Base-by-base conservation (phyloP, 805 yeast genomes). In the Zygosaccharomyces siamensis region DNA sequence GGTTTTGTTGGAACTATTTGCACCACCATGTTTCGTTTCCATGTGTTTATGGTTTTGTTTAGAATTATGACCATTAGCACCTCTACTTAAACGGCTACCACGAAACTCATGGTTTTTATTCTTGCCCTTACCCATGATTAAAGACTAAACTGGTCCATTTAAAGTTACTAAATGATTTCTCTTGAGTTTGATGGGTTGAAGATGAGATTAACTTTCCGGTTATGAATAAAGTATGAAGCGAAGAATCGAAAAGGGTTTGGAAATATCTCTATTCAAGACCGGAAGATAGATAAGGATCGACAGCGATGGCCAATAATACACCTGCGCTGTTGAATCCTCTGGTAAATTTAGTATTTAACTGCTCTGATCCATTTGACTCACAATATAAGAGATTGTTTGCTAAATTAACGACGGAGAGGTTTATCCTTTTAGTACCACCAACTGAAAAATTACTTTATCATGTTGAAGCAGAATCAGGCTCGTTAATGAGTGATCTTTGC, bases 351-450 rank as follows among this genome's bases (percentile, higher is more conserved):
- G 64, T 85, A 5, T 84, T 86, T 70, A 82, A 84, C 67, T 80
- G 84, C 56, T 83, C 85, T 0, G 71, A 68, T 48, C 80, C 80
- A 2, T 50, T 63, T 5, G 66, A 64, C n/a, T 70, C 75, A 0
- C 75, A 81, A 12, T 67, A 75, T 44, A 75, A 72, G 49, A 72
- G 71, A n/a, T 68, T 79, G 6, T 71, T 80, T 32, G 60, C 66
- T 3, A 72, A 64, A 43, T 58, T 84, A 21, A 66, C 64, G 51
- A 79, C 83, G 33, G 72, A 72, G 16, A 76, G 75, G n/a, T 81
- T 74, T 60, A 72, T 81, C 2, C 61, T 86, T 11, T 61, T 86
- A n/a, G 80, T 84, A 1, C 95, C 95, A 0, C 78, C 80, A 4
- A 68, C 84, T 0, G 60, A 66, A 24, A 64, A 75, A 2, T 67